Conservation (phyloP, 306 rosid genomes). For the Cucumis cinereus region DNA sequence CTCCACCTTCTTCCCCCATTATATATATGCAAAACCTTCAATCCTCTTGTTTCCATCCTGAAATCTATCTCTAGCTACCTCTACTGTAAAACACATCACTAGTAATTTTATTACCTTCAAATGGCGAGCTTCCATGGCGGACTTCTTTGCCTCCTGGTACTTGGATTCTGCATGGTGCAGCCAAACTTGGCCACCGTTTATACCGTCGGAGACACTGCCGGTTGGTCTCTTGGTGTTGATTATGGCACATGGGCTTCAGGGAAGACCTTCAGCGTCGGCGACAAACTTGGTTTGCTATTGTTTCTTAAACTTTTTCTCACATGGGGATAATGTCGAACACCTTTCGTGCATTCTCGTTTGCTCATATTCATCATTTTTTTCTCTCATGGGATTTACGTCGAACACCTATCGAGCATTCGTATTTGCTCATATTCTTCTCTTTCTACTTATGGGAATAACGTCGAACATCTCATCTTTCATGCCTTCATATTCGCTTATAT, state of each 20-base stretch:
- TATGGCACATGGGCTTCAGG: constrained; percentile 63
- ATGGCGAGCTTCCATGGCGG: constrained; percentile 9
- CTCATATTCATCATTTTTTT: neutral
- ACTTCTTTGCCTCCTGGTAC: constrained; percentile 18
- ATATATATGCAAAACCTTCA: neutral
- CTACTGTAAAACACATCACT: neutral
- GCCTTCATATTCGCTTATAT: neutral
- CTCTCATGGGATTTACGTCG: neutral
- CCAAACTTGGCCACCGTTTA: constrained; percentile 41
- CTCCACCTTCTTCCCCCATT: neutral
- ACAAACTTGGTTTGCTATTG: constrained; percentile 45
- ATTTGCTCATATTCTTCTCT: neutral
- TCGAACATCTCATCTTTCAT: neutral
- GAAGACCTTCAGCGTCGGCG: constrained; percentile 63
- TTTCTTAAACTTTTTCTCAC: neutral
- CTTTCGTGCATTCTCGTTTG: neutral
- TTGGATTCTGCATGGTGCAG: constrained; percentile 32
- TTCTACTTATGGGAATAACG: neutral
- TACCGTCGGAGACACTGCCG: constrained; percentile 68
- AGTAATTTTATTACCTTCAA: neutral
- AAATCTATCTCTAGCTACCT: neutral
- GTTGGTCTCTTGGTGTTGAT: constrained; percentile 61
- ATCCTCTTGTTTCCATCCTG: neutral
- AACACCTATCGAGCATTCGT: neutral
- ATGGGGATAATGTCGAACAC: neutral